Conservation (phyloP, 2,329 filamentous ascomycete genomes). For the Stylonectria norvegica region DNA sequence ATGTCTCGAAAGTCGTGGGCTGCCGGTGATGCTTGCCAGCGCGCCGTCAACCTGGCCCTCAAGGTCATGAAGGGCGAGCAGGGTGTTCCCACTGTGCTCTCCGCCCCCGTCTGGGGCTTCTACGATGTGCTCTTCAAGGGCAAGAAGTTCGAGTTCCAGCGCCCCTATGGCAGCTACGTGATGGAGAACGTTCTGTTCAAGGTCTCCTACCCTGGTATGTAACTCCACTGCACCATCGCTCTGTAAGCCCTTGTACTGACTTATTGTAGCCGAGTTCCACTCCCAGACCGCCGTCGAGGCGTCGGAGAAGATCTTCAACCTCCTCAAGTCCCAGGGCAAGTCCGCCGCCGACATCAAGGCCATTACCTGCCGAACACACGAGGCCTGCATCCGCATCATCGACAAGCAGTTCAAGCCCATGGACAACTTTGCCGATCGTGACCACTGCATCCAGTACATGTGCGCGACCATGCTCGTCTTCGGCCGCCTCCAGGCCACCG, state of each 20-base stretch:
- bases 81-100: slow-evolving; percentile 88
- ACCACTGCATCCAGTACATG: slow-evolving; percentile 99
- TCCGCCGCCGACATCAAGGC: slow-evolving; percentile 89
- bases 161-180: slow-evolving; percentile 94
- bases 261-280: slow-evolving; percentile 78
- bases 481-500: slow-evolving; percentile 85
- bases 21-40: slow-evolving; percentile 95
- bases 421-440: slow-evolving; percentile 99
- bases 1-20: slow-evolving; percentile 99
- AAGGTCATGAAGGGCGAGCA: slow-evolving; percentile 90
- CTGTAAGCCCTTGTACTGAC: neutral
- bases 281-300: slow-evolving; percentile 97
- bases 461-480: slow-evolving; percentile 93
- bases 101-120: slow-evolving; percentile 93
- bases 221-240: neutral
- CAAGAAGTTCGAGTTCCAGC: slow-evolving; percentile 94
- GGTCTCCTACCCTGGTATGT: slow-evolving; percentile 90
- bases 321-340: slow-evolving; percentile 82
- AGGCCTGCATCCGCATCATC: slow-evolving; percentile 97
- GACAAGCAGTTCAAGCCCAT: slow-evolving; percentile 99
- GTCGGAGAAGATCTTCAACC: slow-evolving; percentile 80
- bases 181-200: slow-evolving; percentile 99
- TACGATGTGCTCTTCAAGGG: slow-evolving; percentile 98
- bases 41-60: slow-evolving; percentile 84
- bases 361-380: slow-evolving; percentile 92